Percentiles rank a stretch among this genome's conserved stretches.
Conservation (phyloP, 73 alveolate genomes). For the Diophrys sp. region DNA sequence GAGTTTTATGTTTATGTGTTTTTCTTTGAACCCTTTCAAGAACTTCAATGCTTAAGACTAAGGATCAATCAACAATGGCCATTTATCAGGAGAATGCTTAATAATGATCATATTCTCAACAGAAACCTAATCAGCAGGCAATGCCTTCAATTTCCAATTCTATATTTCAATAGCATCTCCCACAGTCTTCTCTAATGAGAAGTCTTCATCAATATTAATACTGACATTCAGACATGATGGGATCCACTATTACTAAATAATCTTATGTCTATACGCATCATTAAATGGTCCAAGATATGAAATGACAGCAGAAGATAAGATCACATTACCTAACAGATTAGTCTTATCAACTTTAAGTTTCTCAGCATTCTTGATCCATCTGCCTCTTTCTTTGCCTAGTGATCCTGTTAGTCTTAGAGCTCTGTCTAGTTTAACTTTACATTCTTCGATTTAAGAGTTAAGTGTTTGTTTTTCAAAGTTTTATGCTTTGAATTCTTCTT, state of each 20-base stretch:
- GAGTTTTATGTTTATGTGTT: slow-evolving; percentile 52
- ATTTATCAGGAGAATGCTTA: slow-evolving; percentile 76
- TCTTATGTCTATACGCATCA: slow-evolving; percentile 79
- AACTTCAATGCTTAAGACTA: slow-evolving; percentile 77
- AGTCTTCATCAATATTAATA: slow-evolving; percentile 73
- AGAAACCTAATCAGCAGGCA: slow-evolving; percentile 97
- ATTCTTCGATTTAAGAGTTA: slow-evolving; percentile 75
- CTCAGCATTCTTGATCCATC: slow-evolving; percentile 90
- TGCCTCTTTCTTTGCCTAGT: slow-evolving; percentile 85
- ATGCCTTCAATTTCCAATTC: slow-evolving; percentile 93
- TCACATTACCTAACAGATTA: slow-evolving; percentile 86
- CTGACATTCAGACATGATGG: slow-evolving; percentile 65
- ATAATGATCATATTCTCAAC: slow-evolving; percentile 89
- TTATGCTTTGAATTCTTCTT: slow-evolving; percentile 76
- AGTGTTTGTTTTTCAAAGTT: slow-evolving; percentile 79
- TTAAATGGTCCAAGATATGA: slow-evolving; percentile 95
- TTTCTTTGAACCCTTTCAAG: background rate
- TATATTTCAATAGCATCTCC: slow-evolving; percentile 94
- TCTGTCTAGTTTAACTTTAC: slow-evolving; percentile 83
- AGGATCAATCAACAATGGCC: slow-evolving; percentile 95
- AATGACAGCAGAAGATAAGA: slow-evolving; percentile 85
- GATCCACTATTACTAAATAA: slow-evolving; percentile 70
- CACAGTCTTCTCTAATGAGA: slow-evolving; percentile 72
- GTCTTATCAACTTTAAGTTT: slow-evolving; percentile 70
- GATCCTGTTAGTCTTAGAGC: slow-evolving; percentile 92